Percentiles rank a stretch among this genome's conserved stretches.
These are phyloP conservation scores for Chlorella sp. DNA, from an alignment of 139 green algal genomes.

Conservation along the genomic window DNA sequence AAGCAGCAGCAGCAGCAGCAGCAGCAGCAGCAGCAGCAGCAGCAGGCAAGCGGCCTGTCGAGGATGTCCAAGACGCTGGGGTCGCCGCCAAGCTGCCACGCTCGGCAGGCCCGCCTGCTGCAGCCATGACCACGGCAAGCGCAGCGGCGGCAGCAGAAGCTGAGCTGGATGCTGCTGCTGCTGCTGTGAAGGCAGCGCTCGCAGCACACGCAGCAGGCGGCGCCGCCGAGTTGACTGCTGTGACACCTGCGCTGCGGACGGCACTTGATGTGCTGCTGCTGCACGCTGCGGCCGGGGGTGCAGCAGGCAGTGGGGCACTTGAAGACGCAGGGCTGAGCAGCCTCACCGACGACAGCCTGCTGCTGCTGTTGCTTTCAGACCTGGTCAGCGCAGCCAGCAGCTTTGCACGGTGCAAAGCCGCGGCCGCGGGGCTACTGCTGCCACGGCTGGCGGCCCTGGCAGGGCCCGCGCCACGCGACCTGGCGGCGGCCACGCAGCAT, in stretches of 20 bases:
- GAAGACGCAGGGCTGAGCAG: background rate
- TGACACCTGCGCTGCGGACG: background rate
- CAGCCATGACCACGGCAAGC: background rate
- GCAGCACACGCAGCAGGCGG: background rate
- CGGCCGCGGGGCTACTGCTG: conserved; percentile 1
- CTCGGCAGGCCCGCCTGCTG: background rate
- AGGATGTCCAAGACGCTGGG: background rate
- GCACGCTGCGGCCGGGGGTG: background rate
- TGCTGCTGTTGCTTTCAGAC: conserved; percentile 8
- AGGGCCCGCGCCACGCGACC: background rate
- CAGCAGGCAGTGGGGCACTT: background rate
- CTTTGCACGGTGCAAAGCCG: conserved; percentile 15
- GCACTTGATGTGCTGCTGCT: background rate
- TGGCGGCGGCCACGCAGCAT: conserved; percentile 4
- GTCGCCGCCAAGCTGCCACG: background rate
- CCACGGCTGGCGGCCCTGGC: conserved; percentile 1
- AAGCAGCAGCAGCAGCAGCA: background rate
- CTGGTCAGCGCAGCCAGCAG: background rate
- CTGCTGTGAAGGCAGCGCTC: background rate
- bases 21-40: background rate
- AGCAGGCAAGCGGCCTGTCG: background rate
- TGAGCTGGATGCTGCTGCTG: background rate
- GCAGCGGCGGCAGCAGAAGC: background rate
- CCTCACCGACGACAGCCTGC: background rate
- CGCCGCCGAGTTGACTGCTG: background rate